Percentiles rank a stretch among this genome's conserved stretches.
Evolutionary conservation across 108 stramenopile genomes (phyloP).

Genomic region (Stephanodiscus triporus): DNA sequence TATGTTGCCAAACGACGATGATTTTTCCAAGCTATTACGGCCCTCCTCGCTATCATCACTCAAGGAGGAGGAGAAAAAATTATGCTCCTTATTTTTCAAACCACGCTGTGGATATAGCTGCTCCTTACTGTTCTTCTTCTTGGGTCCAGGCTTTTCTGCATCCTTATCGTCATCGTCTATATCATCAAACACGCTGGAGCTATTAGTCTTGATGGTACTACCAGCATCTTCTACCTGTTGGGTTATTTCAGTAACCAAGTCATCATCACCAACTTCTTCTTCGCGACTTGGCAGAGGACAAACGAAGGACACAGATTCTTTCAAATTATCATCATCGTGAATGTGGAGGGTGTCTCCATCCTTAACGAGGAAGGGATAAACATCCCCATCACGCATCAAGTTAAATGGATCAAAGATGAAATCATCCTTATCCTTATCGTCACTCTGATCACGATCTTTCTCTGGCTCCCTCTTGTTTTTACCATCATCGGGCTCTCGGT

Average conservation of each 20-base stretch:
- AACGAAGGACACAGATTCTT: background rate
- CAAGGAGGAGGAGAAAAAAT: too few species aligned
- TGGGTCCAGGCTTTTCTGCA: background rate
- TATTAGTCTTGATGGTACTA: background rate
- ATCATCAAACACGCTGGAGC: background rate
- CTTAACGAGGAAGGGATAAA: background rate
- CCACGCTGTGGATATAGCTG: background rate
- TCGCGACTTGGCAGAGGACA: constrained; percentile 7
- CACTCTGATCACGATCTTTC: background rate
- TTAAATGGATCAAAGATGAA: constrained; percentile 9
- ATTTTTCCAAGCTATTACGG: background rate
- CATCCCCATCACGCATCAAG: background rate
- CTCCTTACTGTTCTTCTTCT: background rate
- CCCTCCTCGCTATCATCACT: background rate
- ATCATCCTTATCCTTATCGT: background rate
- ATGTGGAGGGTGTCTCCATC: background rate
- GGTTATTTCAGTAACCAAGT: background rate
- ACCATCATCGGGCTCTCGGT: background rate
- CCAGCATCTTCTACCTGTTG: background rate
- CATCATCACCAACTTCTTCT: constrained; percentile 4
- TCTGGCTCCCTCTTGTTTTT: background rate
- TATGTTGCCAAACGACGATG: too few species aligned
- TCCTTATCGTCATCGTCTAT: background rate
- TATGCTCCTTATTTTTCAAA: background rate
- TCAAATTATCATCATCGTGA: background rate